Evolutionary conservation across 2,329 filamentous ascomycete genomes (phyloP).

Genomic region (Arthrinium puccinioides): DNA sequence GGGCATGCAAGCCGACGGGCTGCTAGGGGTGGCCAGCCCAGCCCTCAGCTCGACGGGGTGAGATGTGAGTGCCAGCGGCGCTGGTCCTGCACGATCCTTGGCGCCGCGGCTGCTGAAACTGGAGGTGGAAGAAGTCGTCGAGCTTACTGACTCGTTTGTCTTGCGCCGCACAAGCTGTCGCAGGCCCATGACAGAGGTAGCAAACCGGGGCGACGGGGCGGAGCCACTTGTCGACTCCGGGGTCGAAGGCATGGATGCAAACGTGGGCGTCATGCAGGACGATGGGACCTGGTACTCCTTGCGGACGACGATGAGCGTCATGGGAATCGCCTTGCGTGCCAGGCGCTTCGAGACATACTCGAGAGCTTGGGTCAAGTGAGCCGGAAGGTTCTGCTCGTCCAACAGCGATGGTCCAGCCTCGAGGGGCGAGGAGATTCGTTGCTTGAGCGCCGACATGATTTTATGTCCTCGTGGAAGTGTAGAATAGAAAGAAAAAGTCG

Average conservation of each 20-base stretch:
- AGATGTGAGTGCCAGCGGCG: slow-evolving; percentile 19
- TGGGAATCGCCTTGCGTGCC: slow-evolving; percentile 44
- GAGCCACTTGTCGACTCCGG: slow-evolving; percentile 14
- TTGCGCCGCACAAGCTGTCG: slow-evolving; percentile 32
- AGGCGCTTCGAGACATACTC: slow-evolving; percentile 52
- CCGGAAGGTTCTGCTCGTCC: slow-evolving; percentile 49
- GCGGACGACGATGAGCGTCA: slow-evolving; percentile 51
- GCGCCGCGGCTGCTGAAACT: slow-evolving; percentile 13
- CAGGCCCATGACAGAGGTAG: slow-evolving; percentile 25
- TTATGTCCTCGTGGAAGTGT: too few species aligned
- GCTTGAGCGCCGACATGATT: slow-evolving; percentile 38
- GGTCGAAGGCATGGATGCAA: slow-evolving; percentile 15
- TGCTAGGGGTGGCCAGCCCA: slow-evolving; percentile 29
- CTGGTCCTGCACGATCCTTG: slow-evolving; percentile 16
- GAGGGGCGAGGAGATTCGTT: slow-evolving; percentile 53
- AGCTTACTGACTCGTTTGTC: slow-evolving; percentile 22
- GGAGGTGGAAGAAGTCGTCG: slow-evolving; percentile 7
- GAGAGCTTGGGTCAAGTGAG: slow-evolving; percentile 45
- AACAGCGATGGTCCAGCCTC: slow-evolving; percentile 55
- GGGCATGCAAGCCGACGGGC: slow-evolving; percentile 32
- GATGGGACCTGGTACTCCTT: slow-evolving; percentile 48
- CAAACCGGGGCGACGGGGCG: slow-evolving; percentile 21
- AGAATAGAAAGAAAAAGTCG: too few species aligned
- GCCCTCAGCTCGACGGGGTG: slow-evolving; percentile 18
- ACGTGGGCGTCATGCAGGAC: slow-evolving; percentile 17